Evolutionary conservation across 2,329 filamentous ascomycete genomes (phyloP), one percentile per base, ranked within the genome.

Genomic region (Botrytis pseudocinerea): DNA sequence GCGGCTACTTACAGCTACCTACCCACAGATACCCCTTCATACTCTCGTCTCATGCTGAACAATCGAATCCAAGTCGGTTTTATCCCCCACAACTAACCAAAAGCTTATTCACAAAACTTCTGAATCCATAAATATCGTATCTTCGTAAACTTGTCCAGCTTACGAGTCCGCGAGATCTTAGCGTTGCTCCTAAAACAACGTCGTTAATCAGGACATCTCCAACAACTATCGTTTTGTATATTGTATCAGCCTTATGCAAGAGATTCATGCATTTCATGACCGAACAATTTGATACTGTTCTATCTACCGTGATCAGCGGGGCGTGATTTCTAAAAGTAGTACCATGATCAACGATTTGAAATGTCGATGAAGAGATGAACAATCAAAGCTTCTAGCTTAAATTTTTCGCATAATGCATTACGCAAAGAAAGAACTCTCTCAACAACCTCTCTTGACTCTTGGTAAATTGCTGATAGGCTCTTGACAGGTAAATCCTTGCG

Each of bases 171-270:
- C 62, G 25, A 72, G 35, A 35, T 48, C 16, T 65, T 71, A 22
- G 32, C 48, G 42, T 60, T 60, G 18, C 40, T 68, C 16, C 28
- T 28, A 48, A 44, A 35, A 35, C 48, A 28, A 40, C 69, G 18
- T 57, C 38, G n/a, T 71, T 32, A 14, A n/a, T 46, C 20, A 60
- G 35, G 20, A 42, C 20, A 60, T 73, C 44, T 73, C 59, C 57
- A 57, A 70, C 71, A 70, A 14, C 71, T 57, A 57, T 63, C 63
- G 71, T 73, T 73, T 73, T 42, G 46, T 22, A 63, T n/a, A 35
- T 63, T 38, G 71, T 59, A 57, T 73, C 71, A 73, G 57, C 65
- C 71, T 73, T 63, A 70, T 59, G 46, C 35, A 44, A 18, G 28
- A 18, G 40, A 68, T 72, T 72, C 51, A 72, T 72, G 70, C 70